Evolutionary conservation across 2,329 filamentous ascomycete species (phyloP), one percentile per base, ranked within the genome.

Genomic region (Pseudocercospora vitis): DNA sequence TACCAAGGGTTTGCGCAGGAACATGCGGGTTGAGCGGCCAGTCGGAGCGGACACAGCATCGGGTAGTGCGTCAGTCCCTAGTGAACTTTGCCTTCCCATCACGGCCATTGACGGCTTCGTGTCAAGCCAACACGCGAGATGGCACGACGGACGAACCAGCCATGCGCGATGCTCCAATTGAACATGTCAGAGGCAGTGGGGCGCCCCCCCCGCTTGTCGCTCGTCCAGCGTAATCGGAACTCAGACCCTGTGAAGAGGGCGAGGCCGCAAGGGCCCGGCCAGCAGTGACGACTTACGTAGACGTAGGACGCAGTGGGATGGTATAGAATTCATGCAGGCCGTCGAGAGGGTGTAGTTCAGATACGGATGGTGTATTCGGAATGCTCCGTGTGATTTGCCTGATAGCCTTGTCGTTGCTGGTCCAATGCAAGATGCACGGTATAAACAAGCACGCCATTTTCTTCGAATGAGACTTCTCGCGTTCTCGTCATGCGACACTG

Each of bases 121-220:
- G 18, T 11, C 2, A 16, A 18, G 24, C 42, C 42, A 14, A 28
- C 42, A 14, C 32, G 23, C 46, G 31, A 35, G 31, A 48, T 48
- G 45, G 44, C 44, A 47, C 26, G 44, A 32, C 16, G 24, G 45
- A 48, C 28, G 21, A 28, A 48, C 23, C 14, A 33, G 29, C 45
- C 45, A 37, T 37, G 29, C 33, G 37, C 28, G 29, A 48, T 16
- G 50, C 40, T 47, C 19, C 50, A 33, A 52, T 48, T 48, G 53
- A 42, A 51, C 42, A 14, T 55, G 35, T n/a, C 48, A 37, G 28
- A 12, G 44, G 16, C 23, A 40, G 49, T 56, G 49, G 37, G 48
- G 49, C 53, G 16, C 24, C 8, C 18, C 21, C 39, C 53, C 53
- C 47, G 32, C 50, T 40, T 26, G 31, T 29, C 42, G 42, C 29